Base-by-base conservation (phyloP, 805 yeast genomes). In the Kuraishia capsulata region DNA sequence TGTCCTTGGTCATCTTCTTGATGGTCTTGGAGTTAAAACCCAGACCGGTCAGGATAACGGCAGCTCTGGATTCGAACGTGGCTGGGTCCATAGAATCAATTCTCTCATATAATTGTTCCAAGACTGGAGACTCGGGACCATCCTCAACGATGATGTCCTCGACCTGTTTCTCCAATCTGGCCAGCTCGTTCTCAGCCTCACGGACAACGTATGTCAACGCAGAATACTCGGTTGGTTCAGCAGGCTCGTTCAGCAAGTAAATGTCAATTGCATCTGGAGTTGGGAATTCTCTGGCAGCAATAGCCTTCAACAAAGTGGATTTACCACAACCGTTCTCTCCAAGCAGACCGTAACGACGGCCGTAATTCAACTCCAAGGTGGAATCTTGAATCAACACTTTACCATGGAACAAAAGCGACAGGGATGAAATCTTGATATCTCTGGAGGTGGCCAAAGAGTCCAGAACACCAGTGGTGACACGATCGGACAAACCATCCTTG, bases 281-380 rank as follows among this genome's bases (percentile, higher is more conserved):
- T 42, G 98, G 98, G 66, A 73, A 92, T 66, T 92, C 98, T 62
- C 96, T 78, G 38, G 95, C 94, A 42, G 97, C 97, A 52, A 92
- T 64, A 30, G 97, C 83, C 64, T 86, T 86, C 60, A 92, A 69
- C 54, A 92, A 80, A 19, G 98, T 92, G 35, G 97, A 88, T 67
- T 92, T 92, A 69, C 98, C 98, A 70, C 97, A 92, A 49, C 98
- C 98, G 64, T 92, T 92, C 65, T 89, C 97, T 56, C 98, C 98
- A 57, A 92, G 73, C 45, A 92, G 73, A 68, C 98, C 98, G 61
- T 92, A 92, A 66, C 96, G 81, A 69, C 97, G 83, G 60, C 97
- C 98, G 63, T 80, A 90, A 69, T 92, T 92, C 65, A 92, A 77
- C 69, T 92, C 98, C 51, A 92, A 67, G 36, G 71, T 73, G 30